Conservation (phyloP, 805 yeast species). For the Debaryomyces maramus region DNA sequence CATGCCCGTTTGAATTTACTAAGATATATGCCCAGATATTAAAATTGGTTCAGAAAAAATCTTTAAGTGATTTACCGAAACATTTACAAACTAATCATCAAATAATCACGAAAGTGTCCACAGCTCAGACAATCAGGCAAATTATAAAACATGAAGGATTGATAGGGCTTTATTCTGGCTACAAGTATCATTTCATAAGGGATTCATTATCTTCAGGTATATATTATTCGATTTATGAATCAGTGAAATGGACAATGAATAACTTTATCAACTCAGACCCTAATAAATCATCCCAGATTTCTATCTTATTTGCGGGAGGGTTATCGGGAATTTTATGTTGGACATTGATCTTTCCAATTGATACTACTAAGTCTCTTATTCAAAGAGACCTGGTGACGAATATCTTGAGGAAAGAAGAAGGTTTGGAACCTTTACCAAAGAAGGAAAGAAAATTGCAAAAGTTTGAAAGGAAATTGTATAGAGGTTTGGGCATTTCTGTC, state of each 20-base stretch:
- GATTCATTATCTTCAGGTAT: constrained; percentile 72
- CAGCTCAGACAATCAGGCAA: constrained; percentile 46
- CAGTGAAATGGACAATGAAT: constrained; percentile 56
- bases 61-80: constrained; percentile 14
- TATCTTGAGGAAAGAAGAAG: constrained; percentile 53
- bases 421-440: constrained; percentile 42
- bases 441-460: constrained; percentile 29
- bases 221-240: constrained; percentile 75
- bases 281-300: constrained; percentile 26
- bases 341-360: constrained; percentile 76
- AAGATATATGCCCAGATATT: constrained; percentile 78
- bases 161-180: constrained; percentile 71
- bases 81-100: constrained; percentile 12
- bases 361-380: constrained; percentile 72
- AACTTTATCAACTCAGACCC: constrained; percentile 26
- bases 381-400: constrained; percentile 75
- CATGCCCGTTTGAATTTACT: constrained; percentile 85
- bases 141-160: constrained; percentile 61
- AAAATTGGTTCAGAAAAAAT: constrained; percentile 36
- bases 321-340: constrained; percentile 74
- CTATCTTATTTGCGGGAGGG: constrained; percentile 65
- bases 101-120: constrained; percentile 18
- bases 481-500: constrained; percentile 76
- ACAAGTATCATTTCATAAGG: constrained; percentile 61
- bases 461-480: constrained; percentile 53